Evolutionary conservation across 345 rosid species (phyloP).

Genomic region (Reutealis trisperma): DNA sequence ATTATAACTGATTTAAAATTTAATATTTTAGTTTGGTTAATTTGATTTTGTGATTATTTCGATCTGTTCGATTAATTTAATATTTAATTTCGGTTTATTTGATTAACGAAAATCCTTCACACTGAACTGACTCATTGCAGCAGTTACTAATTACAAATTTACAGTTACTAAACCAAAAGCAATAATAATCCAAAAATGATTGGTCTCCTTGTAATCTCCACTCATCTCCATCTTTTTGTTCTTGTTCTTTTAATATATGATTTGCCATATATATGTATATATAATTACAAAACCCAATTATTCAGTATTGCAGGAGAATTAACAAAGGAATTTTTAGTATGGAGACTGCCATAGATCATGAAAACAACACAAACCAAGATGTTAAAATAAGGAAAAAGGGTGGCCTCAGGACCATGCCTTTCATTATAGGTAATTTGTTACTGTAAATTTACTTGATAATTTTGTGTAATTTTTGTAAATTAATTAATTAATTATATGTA

Average conservation of each 20-base stretch:
- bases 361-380: conserved; percentile 1
- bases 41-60: too few species aligned
- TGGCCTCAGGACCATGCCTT: conserved; percentile 53
- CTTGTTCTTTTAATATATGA: neutral
- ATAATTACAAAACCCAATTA: neutral
- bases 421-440: conserved; percentile 41
- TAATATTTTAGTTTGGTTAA: too few species aligned
- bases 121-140: too few species aligned
- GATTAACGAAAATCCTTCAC: too few species aligned
- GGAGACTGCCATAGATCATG: conserved; percentile 18
- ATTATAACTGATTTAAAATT: too few species aligned
- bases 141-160: too few species aligned
- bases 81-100: too few species aligned
- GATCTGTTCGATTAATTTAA: too few species aligned
- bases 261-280: neutral
- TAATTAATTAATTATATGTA: neutral
- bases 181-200: neutral
- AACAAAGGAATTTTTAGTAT: conserved; percentile 2
- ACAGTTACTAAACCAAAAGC: too few species aligned
- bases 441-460: neutral
- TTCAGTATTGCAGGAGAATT: neutral
- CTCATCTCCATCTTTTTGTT: neutral
- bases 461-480: neutral
- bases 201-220: conserved; percentile 4
- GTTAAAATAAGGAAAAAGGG: conserved; percentile 33